phyloP scores from a whole-genome alignment of 2,329 filamentous ascomycete species.

The Cryphonectria naterciae region DNA sequence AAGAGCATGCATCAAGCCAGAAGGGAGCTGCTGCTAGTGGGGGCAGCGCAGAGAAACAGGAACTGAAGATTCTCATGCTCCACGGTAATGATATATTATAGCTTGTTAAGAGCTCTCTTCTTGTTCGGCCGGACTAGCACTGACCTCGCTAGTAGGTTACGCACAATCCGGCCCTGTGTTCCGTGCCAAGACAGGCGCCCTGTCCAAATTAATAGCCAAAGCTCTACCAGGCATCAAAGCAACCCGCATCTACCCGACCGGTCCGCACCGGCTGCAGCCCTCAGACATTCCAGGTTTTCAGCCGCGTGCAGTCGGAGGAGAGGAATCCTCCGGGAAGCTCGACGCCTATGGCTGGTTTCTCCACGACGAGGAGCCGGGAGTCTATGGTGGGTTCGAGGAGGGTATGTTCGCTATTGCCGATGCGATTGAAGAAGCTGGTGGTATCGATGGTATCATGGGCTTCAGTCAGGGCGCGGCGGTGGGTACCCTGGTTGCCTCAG shows the following conservation, averaged over 20 bases:
- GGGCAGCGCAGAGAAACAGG: slow-evolving; percentile 16
- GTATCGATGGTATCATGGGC: slow-evolving; percentile 77
- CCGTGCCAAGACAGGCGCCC: slow-evolving; percentile 25
- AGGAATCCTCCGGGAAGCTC: neutral
- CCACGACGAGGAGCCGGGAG: slow-evolving; percentile 23
- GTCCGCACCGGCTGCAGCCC: slow-evolving; percentile 23
- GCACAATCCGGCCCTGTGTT: slow-evolving; percentile 22
- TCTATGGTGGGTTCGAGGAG: slow-evolving; percentile 62
- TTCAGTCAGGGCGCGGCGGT: slow-evolving; percentile 81
- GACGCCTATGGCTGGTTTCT: slow-evolving; percentile 23
- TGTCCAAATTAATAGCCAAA: slow-evolving; percentile 25
- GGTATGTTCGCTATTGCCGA: slow-evolving; percentile 53
- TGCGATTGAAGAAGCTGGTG: slow-evolving; percentile 62
- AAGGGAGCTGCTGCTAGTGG: neutral
- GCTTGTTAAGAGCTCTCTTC: too few relatives aligned
- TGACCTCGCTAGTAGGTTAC: slow-evolving; percentile 19
- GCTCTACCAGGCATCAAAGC: slow-evolving; percentile 21
- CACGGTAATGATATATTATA: slow-evolving; percentile 11
- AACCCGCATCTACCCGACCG: slow-evolving; percentile 24
- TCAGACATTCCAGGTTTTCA: slow-evolving; percentile 24
- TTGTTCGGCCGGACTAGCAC: neutral
- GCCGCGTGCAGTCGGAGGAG: slow-evolving; percentile 16
- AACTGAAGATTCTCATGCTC: slow-evolving; percentile 25
- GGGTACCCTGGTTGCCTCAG: slow-evolving; percentile 71
- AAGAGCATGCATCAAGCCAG: slow-evolving; percentile 9